Base-by-base conservation (phyloP, 306 rosid species). In the Oemleria cerasiformis region DNA sequence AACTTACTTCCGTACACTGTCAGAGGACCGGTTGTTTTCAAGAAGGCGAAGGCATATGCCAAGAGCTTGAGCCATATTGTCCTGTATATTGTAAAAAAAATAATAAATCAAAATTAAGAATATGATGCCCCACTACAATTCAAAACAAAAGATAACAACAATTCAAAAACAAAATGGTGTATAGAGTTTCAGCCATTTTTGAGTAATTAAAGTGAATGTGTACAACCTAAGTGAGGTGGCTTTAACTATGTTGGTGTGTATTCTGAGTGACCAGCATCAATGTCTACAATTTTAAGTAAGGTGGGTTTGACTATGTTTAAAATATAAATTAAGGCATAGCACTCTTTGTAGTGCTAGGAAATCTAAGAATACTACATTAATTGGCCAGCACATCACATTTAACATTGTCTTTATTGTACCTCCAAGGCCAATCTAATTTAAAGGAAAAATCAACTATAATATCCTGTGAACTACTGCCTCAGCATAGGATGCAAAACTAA, bases 21-120 rank as follows among this genome's bases (percentile, higher is more conserved):
- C 98, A 72, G 94, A 83, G 76, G 97, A 93, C 77, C 98, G 87
- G 67, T 75, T 76, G 79, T 86, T 86, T 84, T 91, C 98, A 30
- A 93, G 90, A 80, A 91, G 94, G 85, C 94, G 88, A 63, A 91
- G 96, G 85, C 97, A 93, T 78, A 93, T 93, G 57, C 86, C 92
- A 77, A 93, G 96, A 79, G 97, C 96, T 87, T 84, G 97, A 80
- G 86, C 90, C 91, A 89, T 88, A 73, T 85, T 85, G 34, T 86
- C 96, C 98, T 93, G 93, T 58, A 68, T 75, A 65, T 71, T 49
- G 62, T 56, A 72, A 73, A 69, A 48, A 48, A 23, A 77, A 57
- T 25, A 25, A 25, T 1, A 25, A 1, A 25, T 25, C 1, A 25
- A 25, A 2, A 25, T 50, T 7, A 38, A 41, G 6, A 38, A 13